Percentiles rank a stretch among this genome's conserved stretches.
Evolutionary conservation across 257 asterid species (phyloP).

Genomic region (Cinchona pubescens): DNA sequence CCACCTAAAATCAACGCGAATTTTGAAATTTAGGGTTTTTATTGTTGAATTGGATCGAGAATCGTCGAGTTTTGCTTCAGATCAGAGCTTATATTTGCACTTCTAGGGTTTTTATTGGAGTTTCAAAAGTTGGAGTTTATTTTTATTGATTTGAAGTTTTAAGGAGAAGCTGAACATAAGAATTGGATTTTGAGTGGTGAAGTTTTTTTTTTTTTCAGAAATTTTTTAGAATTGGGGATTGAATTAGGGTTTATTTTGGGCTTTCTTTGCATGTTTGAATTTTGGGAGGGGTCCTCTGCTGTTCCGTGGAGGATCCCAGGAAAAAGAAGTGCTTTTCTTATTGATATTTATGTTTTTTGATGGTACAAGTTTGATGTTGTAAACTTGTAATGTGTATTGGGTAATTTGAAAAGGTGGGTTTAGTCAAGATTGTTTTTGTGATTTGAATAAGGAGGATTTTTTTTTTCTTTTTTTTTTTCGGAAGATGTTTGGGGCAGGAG

Average conservation of each 20-base stretch:
- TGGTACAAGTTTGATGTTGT: constrained; percentile 5
- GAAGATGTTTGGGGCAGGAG: constrained; percentile 46
- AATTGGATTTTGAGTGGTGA: constrained; percentile 2
- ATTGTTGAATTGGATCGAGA: constrained; percentile 1
- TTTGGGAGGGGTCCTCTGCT: constrained; percentile 37
- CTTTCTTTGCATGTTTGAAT: constrained; percentile 27
- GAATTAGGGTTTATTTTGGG: constrained; percentile 23
- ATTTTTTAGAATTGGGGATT: constrained; percentile 10
- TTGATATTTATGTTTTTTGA: neutral
- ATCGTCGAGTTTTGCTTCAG: constrained; percentile 6
- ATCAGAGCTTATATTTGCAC: constrained; percentile 23
- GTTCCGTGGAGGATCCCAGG: constrained; percentile 35
- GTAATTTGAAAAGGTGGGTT: constrained; percentile 14
- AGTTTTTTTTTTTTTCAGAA: neutral
- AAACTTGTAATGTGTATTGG: constrained; percentile 5
- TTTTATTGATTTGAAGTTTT: neutral
- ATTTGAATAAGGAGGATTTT: constrained; percentile 10
- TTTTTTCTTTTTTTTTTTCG: constrained; percentile 11
- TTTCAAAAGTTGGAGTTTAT: neutral
- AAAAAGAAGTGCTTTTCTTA: neutral
- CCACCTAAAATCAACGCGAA: neutral
- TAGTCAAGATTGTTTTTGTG: constrained; percentile 4
- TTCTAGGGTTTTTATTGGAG: neutral
- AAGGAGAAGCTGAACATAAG: neutral
- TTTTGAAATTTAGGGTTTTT: constrained; percentile 19